phyloP scores from a whole-genome alignment of 305 asterid genomes.

The Nicotiana rustica region DNA sequence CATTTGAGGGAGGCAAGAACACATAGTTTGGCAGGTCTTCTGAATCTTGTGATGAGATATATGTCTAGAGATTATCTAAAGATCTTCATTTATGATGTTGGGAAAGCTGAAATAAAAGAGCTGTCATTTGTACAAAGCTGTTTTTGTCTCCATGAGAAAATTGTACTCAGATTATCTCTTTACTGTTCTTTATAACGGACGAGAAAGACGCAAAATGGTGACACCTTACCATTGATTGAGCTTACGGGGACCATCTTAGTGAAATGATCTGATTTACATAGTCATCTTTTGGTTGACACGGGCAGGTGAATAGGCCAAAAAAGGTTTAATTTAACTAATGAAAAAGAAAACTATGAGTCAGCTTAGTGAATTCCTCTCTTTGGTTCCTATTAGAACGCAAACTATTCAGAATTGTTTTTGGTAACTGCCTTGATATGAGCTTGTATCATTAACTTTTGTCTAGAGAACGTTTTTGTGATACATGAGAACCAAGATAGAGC shows the following conservation, averaged over 20 bases:
- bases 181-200: not conserved
- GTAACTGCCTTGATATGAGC: not conserved
- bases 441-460: not conserved
- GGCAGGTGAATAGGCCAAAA: not conserved
- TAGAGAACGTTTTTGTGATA: not conserved
- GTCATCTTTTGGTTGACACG: not conserved
- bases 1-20: not conserved
- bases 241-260: not conserved
- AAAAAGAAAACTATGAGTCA: not conserved
- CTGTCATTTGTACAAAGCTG: not conserved
- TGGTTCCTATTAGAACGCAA: not conserved
- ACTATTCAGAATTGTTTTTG: not conserved
- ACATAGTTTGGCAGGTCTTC: not conserved
- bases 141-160: not conserved
- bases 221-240: not conserved
- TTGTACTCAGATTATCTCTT: not conserved
- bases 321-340: not conserved
- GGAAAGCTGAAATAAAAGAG: not conserved
- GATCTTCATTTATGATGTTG: not conserved
- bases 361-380: not conserved
- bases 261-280: not conserved
- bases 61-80: not conserved
- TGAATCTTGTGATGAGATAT: not conserved
- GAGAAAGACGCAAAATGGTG: not conserved
- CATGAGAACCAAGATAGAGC: not conserved